Evolutionary conservation across 495 filamentous ascomycete species (phyloP), one percentile per base, ranked within the genome.

Genomic region (Aspergillus heteromorphus): DNA sequence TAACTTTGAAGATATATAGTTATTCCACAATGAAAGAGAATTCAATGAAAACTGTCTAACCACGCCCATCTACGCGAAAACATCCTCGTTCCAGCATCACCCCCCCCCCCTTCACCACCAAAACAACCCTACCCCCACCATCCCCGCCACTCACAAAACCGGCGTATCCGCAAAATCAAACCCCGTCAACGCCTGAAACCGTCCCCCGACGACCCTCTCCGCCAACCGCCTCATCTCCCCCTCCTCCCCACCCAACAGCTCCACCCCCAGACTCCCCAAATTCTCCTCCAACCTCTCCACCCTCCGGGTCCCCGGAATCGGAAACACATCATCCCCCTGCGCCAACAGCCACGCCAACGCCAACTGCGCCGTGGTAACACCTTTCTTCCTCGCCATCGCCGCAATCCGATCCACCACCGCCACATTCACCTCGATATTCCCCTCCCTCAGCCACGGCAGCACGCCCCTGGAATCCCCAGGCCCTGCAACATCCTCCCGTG

Each of bases 221-320:
- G 53, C 55, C 14, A 60, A 19, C 10, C 55, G 6, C 14, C 62
- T 54, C 20, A 68, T 9, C 1, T 16, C 1, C 7, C 49, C 45
- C 27, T 68, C 63, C 30, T 65, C 58, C 6, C 58, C 56, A 10
- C 1, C 29, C 13, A 58, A 59, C 31, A 66, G 16, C 2, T 19
- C 17, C 1, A 66, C 30, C 20, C 21, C 49, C 9, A 56, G 30
- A 41, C 58, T 62, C 1, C 50, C 54, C 55, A 75, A 65, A 52
- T 87, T 86, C 63, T 85, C 75, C 40, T 82, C 77, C 27, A 86
- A 55, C 38, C 81, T 80, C 54, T 79, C 70, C 20, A 78, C 53
- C n/a, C 65, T 73, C 51, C 74, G 79, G 1, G 81, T 82, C n/a
- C 86, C 78, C 0, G 84, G 83, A 60, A 85, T 84, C 0, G 81